These are phyloP conservation scores for Sideroxylon spinosum DNA, from an alignment of 179 eudicot species.

Conservation along the genomic window DNA sequence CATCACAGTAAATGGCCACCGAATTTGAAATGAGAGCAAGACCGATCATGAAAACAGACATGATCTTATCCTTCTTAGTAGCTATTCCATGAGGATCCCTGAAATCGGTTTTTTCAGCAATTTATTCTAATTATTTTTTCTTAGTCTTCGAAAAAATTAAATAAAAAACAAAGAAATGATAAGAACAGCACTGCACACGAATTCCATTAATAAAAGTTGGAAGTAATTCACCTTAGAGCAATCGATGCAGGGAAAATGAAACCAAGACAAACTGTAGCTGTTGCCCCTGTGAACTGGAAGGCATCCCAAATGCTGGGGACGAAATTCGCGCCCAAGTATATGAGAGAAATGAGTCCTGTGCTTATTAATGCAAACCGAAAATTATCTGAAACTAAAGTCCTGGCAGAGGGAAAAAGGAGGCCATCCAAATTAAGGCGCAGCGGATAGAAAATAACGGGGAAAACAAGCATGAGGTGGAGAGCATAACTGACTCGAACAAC, in stretches of 20 bases:
- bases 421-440: slow-evolving; percentile 65
- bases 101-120: background rate
- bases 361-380: slow-evolving; percentile 46
- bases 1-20: slow-evolving; percentile 74
- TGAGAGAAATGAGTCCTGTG: slow-evolving; percentile 36
- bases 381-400: slow-evolving; percentile 45
- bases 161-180: background rate
- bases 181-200: background rate
- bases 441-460: slow-evolving; percentile 64
- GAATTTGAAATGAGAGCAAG: slow-evolving; percentile 54
- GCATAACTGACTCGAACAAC: slow-evolving; percentile 76
- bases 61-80: slow-evolving; percentile 46
- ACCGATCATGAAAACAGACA: slow-evolving; percentile 55
- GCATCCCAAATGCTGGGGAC: slow-evolving; percentile 90
- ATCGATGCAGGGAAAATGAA: slow-evolving; percentile 78
- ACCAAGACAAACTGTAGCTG: slow-evolving; percentile 77
- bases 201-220: background rate
- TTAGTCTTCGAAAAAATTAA: too few species aligned
- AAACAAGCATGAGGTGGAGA: slow-evolving; percentile 81
- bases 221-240: slow-evolving; percentile 45
- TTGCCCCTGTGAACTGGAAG: slow-evolving; percentile 86
- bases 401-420: slow-evolving; percentile 50
- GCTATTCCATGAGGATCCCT: slow-evolving; percentile 57
- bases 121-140: too few species aligned
- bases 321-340: slow-evolving; percentile 59